Percentiles rank a stretch among this genome's conserved stretches.
These are phyloP conservation scores for Camellia japonica DNA, from an alignment of 148 eudicot genomes.

Conservation along the genomic window DNA sequence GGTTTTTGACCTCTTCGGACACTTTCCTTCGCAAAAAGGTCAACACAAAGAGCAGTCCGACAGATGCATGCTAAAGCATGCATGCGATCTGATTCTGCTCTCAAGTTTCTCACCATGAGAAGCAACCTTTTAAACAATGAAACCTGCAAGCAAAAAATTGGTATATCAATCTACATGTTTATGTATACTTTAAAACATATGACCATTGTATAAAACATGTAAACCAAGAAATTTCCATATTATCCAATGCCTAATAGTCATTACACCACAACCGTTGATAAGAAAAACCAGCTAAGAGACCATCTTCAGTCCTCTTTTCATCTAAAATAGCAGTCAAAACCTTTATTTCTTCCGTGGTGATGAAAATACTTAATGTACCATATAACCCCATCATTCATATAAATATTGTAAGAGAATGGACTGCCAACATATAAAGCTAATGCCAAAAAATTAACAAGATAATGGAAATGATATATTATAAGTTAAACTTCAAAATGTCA, in stretches of 20 bases:
- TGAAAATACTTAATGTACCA: neutral
- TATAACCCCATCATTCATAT: neutral
- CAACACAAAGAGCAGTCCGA: conserved; percentile 94
- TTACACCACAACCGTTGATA: neutral
- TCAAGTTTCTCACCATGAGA: conserved; percentile 94
- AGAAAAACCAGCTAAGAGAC: neutral
- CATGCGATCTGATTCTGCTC: conserved; percentile 99
- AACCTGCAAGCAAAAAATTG: conserved; percentile 52
- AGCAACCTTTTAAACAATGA: conserved; percentile 88
- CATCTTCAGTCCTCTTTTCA: neutral
- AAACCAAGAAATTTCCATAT: neutral
- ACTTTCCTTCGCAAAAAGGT: conserved; percentile 95
- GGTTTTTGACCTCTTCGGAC: conserved; percentile 95
- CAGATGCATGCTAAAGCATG: conserved; percentile 99
- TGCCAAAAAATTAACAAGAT: neutral
- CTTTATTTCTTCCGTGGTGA: neutral
- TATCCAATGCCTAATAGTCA: neutral
- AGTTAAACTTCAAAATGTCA: neutral
- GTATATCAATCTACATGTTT: neutral
- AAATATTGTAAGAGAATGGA: neutral
- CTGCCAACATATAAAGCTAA: neutral
- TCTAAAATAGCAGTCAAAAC: neutral
- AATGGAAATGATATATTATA: neutral
- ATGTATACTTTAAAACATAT: neutral
- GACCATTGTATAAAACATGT: neutral